Conservation (phyloP, 345 rosid species). For the Linum lewisii region DNA sequence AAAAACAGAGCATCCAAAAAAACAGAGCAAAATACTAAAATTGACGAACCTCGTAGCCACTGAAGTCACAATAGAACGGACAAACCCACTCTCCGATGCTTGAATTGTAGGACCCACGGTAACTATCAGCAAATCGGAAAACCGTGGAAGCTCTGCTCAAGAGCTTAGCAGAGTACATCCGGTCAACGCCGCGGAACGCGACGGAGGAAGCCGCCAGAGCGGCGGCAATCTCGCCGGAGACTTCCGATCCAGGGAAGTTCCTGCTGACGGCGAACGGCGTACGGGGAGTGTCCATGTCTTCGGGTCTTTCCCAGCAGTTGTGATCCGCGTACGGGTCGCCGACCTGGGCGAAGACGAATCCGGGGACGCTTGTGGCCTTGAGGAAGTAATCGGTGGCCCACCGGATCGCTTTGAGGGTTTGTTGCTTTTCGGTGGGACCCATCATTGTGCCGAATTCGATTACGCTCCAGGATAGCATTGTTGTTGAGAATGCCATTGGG, state of each 20-base stretch:
- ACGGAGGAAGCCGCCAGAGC: conserved; percentile 4
- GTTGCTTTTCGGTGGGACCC: background rate
- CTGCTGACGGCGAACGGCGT: conserved; percentile 5
- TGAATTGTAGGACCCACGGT: conserved; percentile 18
- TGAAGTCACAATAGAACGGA: conserved; percentile 22
- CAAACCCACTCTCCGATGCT: conserved; percentile 21
- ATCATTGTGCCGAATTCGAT: too few species aligned
- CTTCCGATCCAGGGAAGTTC: conserved; percentile 2
- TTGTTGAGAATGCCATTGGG: too few species aligned
- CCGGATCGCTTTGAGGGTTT: background rate
- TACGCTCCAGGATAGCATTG: too few species aligned
- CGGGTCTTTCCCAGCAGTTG: conserved; percentile 2
- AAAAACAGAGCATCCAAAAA: background rate
- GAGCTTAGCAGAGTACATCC: background rate
- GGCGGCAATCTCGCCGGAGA: conserved; percentile 8
- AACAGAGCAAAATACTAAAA: background rate
- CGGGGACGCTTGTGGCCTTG: conserved; percentile 2
- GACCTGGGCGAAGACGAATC: conserved; percentile 4
- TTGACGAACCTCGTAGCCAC: conserved; percentile 21
- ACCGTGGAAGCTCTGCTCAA: background rate
- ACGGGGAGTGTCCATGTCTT: conserved; percentile 1
- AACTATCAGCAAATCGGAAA: conserved; percentile 16
- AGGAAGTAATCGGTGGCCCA: background rate
- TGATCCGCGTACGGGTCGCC: conserved; percentile 1
- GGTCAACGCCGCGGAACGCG: background rate